Evolutionary conservation across 2,329 filamentous ascomycete species (phyloP), one percentile per base, ranked within the genome.

Genomic region (Aspergillus candidus): DNA sequence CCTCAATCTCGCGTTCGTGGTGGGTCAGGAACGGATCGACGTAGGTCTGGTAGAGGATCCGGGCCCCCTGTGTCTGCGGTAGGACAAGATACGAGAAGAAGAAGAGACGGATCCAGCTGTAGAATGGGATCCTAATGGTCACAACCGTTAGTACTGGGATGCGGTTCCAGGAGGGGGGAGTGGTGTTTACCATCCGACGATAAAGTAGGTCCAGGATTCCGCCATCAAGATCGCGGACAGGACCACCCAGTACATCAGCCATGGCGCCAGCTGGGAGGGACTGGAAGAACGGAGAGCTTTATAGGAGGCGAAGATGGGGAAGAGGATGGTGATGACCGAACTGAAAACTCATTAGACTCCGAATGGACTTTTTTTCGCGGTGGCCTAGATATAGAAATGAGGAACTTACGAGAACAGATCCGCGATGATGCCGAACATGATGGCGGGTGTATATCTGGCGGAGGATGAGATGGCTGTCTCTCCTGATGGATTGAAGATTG

Each of bases 241-340:
- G 17, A 95, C 88, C 48, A 95, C 88, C 86, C 91, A 98, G 78
- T 97, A 98, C 86, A 97, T 97, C 54, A 97, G 80, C 93, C 93
- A 98, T 83, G 91, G 91, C 52, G 88, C 88, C 48, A 96, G 78
- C 63, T 94, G 83, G 32, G 88, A 84, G 2, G 90, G 89, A 67
- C 96, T 88, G 41, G 86, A 85, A 12, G 88, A 90, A 71, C 93
- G 91, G 62, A 98, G 84, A 38, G 93, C 91, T 75, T 97, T 97
- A 78, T 96, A 97, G 52, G 91, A 95, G 55, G 91, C 90, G 72
- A 95, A 97, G 52, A 96, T 82, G 40, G 93, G 93, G 65, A 97
- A 94, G 63, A 96, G 82, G 63, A 94, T 89, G 44, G 90, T 94
- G 47, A 86, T 83, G 65, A 91, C 69, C 51, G 88, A 91, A 63